Base-by-base conservation (phyloP, 2,329 filamentous ascomycete genomes). In the Fusarium siculi region DNA sequence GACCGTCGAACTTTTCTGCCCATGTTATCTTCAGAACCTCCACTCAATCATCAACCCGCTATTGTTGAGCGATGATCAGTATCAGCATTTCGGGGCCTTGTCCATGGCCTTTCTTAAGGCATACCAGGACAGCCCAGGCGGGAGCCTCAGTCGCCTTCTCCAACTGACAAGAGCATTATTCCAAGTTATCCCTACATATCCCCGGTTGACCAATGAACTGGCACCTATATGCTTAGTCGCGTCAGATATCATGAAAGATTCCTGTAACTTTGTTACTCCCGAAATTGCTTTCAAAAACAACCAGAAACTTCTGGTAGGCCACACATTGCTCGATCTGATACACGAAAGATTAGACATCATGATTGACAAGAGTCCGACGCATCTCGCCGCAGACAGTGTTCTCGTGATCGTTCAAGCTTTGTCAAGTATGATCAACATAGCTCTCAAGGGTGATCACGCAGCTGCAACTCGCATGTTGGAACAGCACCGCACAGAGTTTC, bases 301-400 rank as follows among this genome's bases (percentile, higher is more conserved):
- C 53, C 75, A 80, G 25, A 81, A 81, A 44, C 70, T 88, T 64
- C 80, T 73, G 63, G 71, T 82, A 46, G 85, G 83, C 2, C 81
- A 87, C 60, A 71, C 80, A 4, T 81, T 86, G 34, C 90, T 87
- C 74, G 77, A 78, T 23, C 70, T 80, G 16, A 81, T 86, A 42
- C 85, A 86, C 4, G 74, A 74, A 10, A 83, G 83, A 9, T 75
- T 91, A 21, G 81, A 82, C 7, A 73, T 74, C 7, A 83, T 87
- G 61, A 85, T 91, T 47, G 88, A 90, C 36, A 91, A 89, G 73
- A 85, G 87, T 62, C 84, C 88, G 46, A 89, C 87, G 15, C 83
- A 83, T 54, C 80, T 91, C 23, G 82, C 81, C 19, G 80, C 80
- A 19, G 87, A 90, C 5, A 83, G 82, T 34, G 83, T 86, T 2